Evolutionary conservation across 2,329 filamentous ascomycete genomes (phyloP).

Genomic region (Periconia digitata): DNA sequence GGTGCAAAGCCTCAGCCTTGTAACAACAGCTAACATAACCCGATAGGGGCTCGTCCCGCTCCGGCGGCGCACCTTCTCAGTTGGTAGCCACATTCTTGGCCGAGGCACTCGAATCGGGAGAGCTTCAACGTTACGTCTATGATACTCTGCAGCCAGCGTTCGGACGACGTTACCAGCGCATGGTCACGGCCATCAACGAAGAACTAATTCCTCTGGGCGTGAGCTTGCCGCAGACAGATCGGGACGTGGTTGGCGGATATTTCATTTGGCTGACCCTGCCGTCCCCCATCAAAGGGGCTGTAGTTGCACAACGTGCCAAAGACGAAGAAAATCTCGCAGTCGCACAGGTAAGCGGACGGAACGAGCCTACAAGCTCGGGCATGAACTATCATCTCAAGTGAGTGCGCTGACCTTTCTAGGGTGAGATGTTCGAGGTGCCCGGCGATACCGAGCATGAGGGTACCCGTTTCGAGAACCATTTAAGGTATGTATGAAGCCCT

Average conservation of each 20-base stretch:
- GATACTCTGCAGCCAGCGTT: conserved; percentile 59
- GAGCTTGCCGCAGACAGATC: conserved; percentile 46
- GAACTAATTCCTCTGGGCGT: conserved; percentile 67
- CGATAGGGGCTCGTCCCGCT: conserved; percentile 58
- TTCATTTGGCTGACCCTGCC: conserved; percentile 80
- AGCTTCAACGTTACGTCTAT: conserved; percentile 57
- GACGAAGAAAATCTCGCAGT: conserved; percentile 67
- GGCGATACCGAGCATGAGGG: conserved; percentile 48
- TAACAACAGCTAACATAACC: conserved; percentile 21
- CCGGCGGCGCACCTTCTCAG: conserved; percentile 63
- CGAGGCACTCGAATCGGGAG: conserved; percentile 54
- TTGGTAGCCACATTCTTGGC: conserved; percentile 60
- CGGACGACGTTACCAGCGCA: conserved; percentile 53
- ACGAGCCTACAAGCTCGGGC: conserved; percentile 3
- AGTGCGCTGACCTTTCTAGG: conserved; percentile 48
- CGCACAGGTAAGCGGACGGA: conserved; percentile 49
- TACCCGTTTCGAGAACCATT: conserved; percentile 58
- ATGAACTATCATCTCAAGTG: too few relatives aligned
- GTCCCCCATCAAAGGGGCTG: conserved; percentile 52
- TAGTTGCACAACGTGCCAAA: conserved; percentile 60
- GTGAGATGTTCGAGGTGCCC: conserved; percentile 65
- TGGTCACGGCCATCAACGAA: conserved; percentile 61
- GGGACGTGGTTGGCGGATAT: conserved; percentile 71
- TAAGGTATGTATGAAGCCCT: conserved; percentile 15
- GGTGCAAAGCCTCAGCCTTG: conserved; percentile 7